Evolutionary conservation across 805 yeast species (phyloP), one percentile per base, ranked within the genome.

Genomic region (Wickerhamomyces alni): DNA sequence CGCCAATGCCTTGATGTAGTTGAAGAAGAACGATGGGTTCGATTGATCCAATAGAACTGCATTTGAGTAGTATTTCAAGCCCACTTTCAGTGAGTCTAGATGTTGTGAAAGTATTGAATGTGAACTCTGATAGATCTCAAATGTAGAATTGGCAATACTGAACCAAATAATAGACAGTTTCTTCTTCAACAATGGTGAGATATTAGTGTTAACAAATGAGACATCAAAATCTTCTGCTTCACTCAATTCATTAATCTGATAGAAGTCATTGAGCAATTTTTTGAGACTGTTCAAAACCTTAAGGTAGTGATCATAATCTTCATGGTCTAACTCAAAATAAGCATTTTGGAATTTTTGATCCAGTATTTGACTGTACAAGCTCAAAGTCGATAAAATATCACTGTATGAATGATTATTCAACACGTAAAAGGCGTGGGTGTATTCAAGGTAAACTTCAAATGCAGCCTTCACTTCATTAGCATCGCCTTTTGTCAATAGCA

Each of bases 1-100:
- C 1, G 81, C 69, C 30, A 77, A 58, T 5, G 65, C 59, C 35
- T 69, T 65, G 1, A 81, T 74, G 52, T 75, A 78, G 39, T 69
- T 67, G 52, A 63, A 72, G 30, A 42, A 22, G 6, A 33, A 17
- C 3, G 26, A 19, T 5, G 38, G 15, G 13, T 35, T 22, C 7
- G 34, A 31, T 31, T 44, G 46, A 17, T 35, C 16, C n/a, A 48
- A 42, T 16, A 26, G 41, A n/a, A 54, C 43, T 7, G 55, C 45
- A 27, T 47, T 48, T 25, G 40, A 38, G 31, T 39, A 43, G 29
- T 31, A 45, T 2, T 31, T 13, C n/a, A 47, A 25, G 2, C 42
- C 30, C 6, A 31, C 17, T 8, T 13, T 13, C 6, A 45, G 15
- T 5, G 3, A n/a, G 6, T 25, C 21, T 5, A 8, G 25, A 19